Evolutionary conservation across 495 filamentous ascomycete genomes (phyloP), one percentile per base, ranked within the genome.

Genomic region (Glutinoglossum americanum): DNA sequence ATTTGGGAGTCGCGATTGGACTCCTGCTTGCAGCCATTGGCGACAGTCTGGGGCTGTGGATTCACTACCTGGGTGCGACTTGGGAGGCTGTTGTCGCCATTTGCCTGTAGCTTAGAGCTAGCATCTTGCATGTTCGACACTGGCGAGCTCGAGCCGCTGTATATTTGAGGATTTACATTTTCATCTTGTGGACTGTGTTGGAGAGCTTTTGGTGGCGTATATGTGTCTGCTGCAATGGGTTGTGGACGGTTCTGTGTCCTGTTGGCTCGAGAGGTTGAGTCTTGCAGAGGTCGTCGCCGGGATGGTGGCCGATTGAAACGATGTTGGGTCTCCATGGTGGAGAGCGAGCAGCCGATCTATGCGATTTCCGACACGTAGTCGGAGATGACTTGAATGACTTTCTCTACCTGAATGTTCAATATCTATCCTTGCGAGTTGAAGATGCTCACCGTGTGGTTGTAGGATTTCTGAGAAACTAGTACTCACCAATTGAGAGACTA

Each of bases 1-100:
- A 85, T 72, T 49, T 83, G 78, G 0, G 88, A 92, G 60, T 81
- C 76, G 35, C 87, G 77, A 26, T 85, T 83, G 6, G 76, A 72
- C 23, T 78, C 65, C 41, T 41, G 37, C 37, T 70, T 69, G 10
- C 74, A 67, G 9, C 82, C 77, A n/a, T 73, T 73, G 0, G 69
- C 69, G 30, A 76, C 41, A 1, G 19, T 67, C 7, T 74, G 73
- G 6, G 79, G 78, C 0, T 80, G 60, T 3, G 75, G 72, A 49
- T 77, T 74, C 23, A 19, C 57, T 3, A 30, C 21, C 19, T 41
- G 13, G 26, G 21, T 23, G 13, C 13, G 10, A 23, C 15, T 35
- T 13, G 41, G n/a, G 9, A 7, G 4, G 6, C 21, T 25, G 13
- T 39, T 15, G 33, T 17, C 28, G 33, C 13, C 33, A 44, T 27